Conservation (phyloP, 116 monocot species). For the Dioscorea cayenensis region DNA sequence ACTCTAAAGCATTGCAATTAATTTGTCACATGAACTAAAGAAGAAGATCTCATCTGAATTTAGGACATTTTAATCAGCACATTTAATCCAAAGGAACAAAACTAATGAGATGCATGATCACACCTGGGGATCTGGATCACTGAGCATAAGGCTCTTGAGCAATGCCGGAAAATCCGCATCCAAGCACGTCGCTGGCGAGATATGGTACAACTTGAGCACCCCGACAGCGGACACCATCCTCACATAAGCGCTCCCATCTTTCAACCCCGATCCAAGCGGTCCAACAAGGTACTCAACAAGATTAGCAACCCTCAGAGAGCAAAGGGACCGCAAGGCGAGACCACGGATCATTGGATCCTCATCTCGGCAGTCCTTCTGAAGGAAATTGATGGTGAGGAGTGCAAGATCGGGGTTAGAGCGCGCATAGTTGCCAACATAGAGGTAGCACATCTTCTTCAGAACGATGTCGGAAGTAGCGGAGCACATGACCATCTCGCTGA, state of each 20-base stretch:
- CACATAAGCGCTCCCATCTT: slow-evolving; percentile 70
- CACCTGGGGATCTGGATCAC: slow-evolving; percentile 96
- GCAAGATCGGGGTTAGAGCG: slow-evolving; percentile 82
- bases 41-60: background rate
- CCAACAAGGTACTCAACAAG: slow-evolving; percentile 92
- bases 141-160: slow-evolving; percentile 73
- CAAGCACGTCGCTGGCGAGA: slow-evolving; percentile 64
- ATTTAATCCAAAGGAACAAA: background rate
- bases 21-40: background rate
- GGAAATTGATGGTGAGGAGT: slow-evolving; percentile 95
- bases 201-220: slow-evolving; percentile 76
- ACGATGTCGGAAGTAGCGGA: slow-evolving; percentile 96
- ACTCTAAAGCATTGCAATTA: background rate
- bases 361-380: slow-evolving; percentile 86
- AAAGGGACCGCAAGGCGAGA: slow-evolving; percentile 77
- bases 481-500: slow-evolving; percentile 99
- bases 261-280: slow-evolving; percentile 58
- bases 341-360: slow-evolving; percentile 95
- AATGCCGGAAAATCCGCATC: slow-evolving; percentile 69
- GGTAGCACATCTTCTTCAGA: slow-evolving; percentile 99
- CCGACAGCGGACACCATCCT: slow-evolving; percentile 77
- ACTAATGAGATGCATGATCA: slow-evolving; percentile 5
- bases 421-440: slow-evolving; percentile 90
- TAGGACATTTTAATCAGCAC: background rate
- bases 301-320: slow-evolving; percentile 75